Percentiles rank a stretch among this genome's conserved stretches.
Conservation (phyloP, 768 basidiomycete genomes). For the Holtermannia corniformis region DNA sequence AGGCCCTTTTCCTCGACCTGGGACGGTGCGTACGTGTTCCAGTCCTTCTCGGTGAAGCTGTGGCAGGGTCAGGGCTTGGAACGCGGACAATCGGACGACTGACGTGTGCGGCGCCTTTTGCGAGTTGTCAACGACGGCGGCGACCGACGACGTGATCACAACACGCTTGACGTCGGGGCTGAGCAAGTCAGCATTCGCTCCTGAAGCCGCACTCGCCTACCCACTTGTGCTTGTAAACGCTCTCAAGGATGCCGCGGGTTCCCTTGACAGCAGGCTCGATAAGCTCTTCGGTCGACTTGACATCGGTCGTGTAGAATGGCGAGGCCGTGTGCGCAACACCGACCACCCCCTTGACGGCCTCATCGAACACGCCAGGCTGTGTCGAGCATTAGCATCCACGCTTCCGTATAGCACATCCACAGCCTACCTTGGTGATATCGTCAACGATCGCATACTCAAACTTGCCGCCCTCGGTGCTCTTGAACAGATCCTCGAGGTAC, state of each 20-base stretch:
- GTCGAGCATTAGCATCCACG: not conserved
- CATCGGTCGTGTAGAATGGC: constrained; percentile 27
- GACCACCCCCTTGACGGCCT: constrained; percentile 65
- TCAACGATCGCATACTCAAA: constrained; percentile 60
- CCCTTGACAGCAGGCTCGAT: constrained; percentile 65
- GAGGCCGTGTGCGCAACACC: constrained; percentile 47
- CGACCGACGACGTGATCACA: constrained; percentile 58
- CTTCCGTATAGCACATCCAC: not conserved
- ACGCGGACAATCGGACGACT: not conserved
- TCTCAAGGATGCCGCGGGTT: constrained; percentile 55
- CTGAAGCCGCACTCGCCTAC: not conserved
- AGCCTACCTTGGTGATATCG: constrained; percentile 53
- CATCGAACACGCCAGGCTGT: constrained; percentile 57
- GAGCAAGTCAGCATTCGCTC: not conserved
- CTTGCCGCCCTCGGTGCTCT: constrained; percentile 46
- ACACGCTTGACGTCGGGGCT: constrained; percentile 54
- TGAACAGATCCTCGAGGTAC: constrained; percentile 51
- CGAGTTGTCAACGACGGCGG: constrained; percentile 36
- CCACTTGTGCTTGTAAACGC: constrained; percentile 52
- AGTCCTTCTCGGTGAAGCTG: constrained; percentile 31
- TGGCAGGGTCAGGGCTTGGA: not conserved
- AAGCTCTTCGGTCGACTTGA: constrained; percentile 43
- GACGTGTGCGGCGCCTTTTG: constrained; percentile 15
- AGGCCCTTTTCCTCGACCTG: constrained; percentile 15
- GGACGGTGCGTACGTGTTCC: constrained; percentile 17